A percentile compares a stretch with the other conserved stretches of the same genome.
Evolutionary conservation across 2,329 filamentous ascomycete species (phyloP).

Genomic region (Penicillium sp.): DNA sequence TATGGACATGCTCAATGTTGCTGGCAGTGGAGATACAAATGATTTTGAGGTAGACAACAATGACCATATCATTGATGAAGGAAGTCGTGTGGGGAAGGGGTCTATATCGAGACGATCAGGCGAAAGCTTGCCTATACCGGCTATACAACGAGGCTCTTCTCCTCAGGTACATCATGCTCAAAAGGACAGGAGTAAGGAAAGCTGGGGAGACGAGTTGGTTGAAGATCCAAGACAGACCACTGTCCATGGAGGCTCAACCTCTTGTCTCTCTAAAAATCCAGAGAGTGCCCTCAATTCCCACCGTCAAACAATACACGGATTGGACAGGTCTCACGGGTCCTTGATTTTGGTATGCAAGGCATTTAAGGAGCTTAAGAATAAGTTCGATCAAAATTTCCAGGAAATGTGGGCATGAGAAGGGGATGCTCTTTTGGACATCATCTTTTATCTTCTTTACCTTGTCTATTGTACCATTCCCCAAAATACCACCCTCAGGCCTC

Average conservation of each 20-base stretch:
- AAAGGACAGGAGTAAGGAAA: constrained; percentile 18
- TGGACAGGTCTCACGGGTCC: too few relatives aligned
- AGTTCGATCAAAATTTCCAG: constrained; percentile 37
- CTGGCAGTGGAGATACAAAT: constrained; percentile 29
- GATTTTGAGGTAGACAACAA: constrained; percentile 23
- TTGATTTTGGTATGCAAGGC: constrained; percentile 25
- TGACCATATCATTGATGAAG: constrained; percentile 5
- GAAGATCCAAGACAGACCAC: not conserved
- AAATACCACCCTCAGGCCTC: too few relatives aligned
- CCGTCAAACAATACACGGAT: not conserved
- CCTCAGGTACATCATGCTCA: too few relatives aligned
- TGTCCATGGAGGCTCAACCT: constrained; percentile 1
- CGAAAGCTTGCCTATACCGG: too few relatives aligned
- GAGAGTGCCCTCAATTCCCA: not conserved
- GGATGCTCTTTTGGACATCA: too few relatives aligned
- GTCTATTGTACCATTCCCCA: too few relatives aligned
- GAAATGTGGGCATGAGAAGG: constrained; percentile 30
- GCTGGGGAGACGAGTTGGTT: constrained; percentile 24
- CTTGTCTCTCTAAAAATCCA: not conserved
- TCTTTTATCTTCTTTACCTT: too few relatives aligned
- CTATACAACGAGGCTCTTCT: not conserved
- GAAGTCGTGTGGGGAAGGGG: not conserved
- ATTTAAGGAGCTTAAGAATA: constrained; percentile 29
- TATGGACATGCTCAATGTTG: constrained; percentile 23
- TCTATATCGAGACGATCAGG: too few relatives aligned